Conservation (phyloP, 177 flowering plant species). For the Vitis hybrid region DNA sequence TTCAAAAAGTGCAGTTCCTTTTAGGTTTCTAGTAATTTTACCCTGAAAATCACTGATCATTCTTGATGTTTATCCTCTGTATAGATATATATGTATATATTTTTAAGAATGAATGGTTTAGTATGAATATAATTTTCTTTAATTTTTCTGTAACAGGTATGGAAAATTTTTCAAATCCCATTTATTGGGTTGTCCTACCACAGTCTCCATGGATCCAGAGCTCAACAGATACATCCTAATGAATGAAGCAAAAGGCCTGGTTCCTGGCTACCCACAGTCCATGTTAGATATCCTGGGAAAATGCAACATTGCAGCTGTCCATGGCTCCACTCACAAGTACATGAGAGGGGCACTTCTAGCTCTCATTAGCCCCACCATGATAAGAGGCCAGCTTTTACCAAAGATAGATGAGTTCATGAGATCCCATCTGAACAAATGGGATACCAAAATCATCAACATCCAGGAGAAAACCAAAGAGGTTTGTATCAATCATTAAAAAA, state of each 20-base stretch:
- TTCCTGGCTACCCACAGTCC: slow-evolving; percentile 98
- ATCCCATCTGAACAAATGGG: slow-evolving; percentile 67
- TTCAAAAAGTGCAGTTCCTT: background rate
- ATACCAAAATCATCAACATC: slow-evolving; percentile 52
- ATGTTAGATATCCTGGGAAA: slow-evolving; percentile 87
- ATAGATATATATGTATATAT: background rate
- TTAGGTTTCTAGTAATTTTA: background rate
- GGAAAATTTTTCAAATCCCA: slow-evolving; percentile 90
- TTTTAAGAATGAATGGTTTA: background rate
- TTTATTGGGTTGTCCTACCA: slow-evolving; percentile 82
- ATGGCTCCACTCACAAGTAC: slow-evolving; percentile 72
- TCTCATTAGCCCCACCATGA: slow-evolving; percentile 64
- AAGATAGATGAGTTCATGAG: slow-evolving; percentile 79
- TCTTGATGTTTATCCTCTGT: background rate
- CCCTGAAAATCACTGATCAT: background rate
- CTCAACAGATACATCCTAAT: slow-evolving; percentile 75
- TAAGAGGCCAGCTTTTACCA: slow-evolving; percentile 67
- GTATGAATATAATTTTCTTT: background rate
- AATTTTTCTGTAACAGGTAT: slow-evolving; percentile 40
- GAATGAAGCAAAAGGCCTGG: slow-evolving; percentile 88
- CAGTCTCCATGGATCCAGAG: slow-evolving; percentile 95
- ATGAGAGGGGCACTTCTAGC: slow-evolving; percentile 83
- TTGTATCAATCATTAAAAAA: background rate
- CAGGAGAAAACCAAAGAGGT: slow-evolving; percentile 92
- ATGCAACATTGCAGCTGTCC: slow-evolving; percentile 89